Conservation (phyloP, 2,329 filamentous ascomycete genomes). For the Aspergillus puulaauensis region DNA sequence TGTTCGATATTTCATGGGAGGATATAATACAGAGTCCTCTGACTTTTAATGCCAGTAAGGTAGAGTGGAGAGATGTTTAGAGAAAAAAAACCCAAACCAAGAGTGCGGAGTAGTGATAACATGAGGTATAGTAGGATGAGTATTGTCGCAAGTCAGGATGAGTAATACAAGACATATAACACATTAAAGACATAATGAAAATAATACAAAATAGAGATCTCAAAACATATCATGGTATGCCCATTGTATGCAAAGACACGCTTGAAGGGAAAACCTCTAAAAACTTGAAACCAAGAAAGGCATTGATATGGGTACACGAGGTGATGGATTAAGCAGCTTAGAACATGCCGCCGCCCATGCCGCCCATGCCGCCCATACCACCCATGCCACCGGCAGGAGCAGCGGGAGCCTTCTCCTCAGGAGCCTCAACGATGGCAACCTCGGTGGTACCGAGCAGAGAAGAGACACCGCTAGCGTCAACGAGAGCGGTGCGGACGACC, state of each 20-base stretch:
- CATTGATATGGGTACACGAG: conserved; percentile 12
- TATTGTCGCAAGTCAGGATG: conserved; percentile 4
- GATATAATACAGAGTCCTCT: conserved; percentile 28
- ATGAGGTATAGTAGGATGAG: conserved; percentile 8
- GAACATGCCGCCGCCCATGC: conserved; percentile 67
- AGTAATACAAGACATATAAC: conserved; percentile 20
- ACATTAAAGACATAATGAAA: conserved; percentile 26
- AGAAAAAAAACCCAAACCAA: conserved; percentile 11
- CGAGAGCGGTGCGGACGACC: conserved; percentile 94
- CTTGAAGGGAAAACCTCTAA: conserved; percentile 27
- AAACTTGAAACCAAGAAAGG: conserved; percentile 17
- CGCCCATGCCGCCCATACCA: conserved; percentile 62
- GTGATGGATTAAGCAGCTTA: conserved; percentile 37
- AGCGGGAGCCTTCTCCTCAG: conserved; percentile 79
- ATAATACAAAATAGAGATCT: conserved; percentile 21
- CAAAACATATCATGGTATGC: conserved; percentile 28
- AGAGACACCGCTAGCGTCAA: conserved; percentile 93
- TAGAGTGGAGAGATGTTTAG: conserved; percentile 26
- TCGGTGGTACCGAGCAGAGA: conserved; percentile 97
- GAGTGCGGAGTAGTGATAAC: conserved; percentile 6
- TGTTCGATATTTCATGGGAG: conserved; percentile 9
- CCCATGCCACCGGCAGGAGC: conserved; percentile 55
- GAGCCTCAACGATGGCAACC: conserved; percentile 93
- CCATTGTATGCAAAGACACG: conserved; percentile 37
- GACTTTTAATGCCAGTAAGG: conserved; percentile 24